Percentiles rank a stretch among this genome's conserved stretches.
phyloP scores from a whole-genome alignment of 352 stramenopile species.

The Phytophthora cryptogea region DNA sequence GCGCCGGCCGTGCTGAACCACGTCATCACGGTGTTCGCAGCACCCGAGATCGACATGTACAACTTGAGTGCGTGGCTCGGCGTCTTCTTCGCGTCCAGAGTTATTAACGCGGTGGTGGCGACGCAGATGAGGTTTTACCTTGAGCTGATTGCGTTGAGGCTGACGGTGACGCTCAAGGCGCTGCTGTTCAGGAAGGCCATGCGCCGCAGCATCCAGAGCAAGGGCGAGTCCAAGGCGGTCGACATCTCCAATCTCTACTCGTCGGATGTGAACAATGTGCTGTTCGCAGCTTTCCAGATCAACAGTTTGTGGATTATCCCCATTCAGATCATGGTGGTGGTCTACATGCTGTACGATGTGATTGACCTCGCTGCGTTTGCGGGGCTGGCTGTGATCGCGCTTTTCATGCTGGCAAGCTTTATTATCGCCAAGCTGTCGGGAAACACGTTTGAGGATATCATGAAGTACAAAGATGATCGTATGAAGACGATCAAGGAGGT shows the following conservation, averaged over 20 bases:
- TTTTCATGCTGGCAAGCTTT: constrained; percentile 49
- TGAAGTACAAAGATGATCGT: constrained; percentile 85
- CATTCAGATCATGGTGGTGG: constrained; percentile 37
- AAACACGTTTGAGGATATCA: constrained; percentile 72
- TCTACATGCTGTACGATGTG: constrained; percentile 51
- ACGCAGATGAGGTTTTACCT: constrained; percentile 33
- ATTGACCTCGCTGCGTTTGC: constrained; percentile 50
- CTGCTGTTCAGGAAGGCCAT: constrained; percentile 53
- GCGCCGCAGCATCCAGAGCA: constrained; percentile 29
- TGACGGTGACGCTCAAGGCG: constrained; percentile 43
- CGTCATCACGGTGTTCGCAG: constrained; percentile 42
- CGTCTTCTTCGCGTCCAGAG: constrained; percentile 45
- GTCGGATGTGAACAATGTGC: constrained; percentile 81
- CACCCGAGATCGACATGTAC: constrained; percentile 30
- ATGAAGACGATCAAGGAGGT: constrained; percentile 93
- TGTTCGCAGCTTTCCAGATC: constrained; percentile 38
- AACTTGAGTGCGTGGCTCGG: constrained; percentile 39
- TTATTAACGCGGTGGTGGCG: constrained; percentile 36
- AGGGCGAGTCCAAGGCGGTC: constrained; percentile 16
- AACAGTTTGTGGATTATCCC: constrained; percentile 62
- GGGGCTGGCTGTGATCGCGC: constrained; percentile 36
- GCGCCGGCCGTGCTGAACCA: constrained; percentile 50
- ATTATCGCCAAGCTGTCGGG: constrained; percentile 54
- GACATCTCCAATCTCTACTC: constrained; percentile 95
- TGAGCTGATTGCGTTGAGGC: constrained; percentile 35